Base-by-base conservation (phyloP, 805 yeast species). In the Yamadazyma tumulicola region DNA sequence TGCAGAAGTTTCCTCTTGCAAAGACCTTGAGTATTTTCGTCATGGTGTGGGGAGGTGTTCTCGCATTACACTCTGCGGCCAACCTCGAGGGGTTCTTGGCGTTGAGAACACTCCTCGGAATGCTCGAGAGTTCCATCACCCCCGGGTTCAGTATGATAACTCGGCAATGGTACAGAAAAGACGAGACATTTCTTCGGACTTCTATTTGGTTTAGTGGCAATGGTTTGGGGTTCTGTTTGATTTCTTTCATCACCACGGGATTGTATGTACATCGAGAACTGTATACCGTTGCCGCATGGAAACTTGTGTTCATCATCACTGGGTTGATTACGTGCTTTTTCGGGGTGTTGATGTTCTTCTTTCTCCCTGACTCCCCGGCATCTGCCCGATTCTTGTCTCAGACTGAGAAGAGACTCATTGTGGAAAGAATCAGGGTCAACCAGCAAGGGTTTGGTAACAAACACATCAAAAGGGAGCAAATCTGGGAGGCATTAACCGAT, bases 11-110 rank as follows among this genome's bases (percentile, higher is more conserved):
- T 33, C 82, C 81, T 3, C 64, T 81, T 42, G 69, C 78, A 4
- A 76, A 74, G 43, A 56, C 76, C 4, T 62, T 72, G 3, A 60
- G 75, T 7, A 41, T 54, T 1, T 69, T 71, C 39, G 69, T 81
- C 25, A 48, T 77, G n/a, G 27, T 74, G 0, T 82, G 89, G 88
- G 87, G 87, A 15, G 37, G 47, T 52, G 52, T 77, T n/a, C 55
- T 78, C 22, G 62, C 74, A 23, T 58, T 75, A n/a, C 76, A 73
- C 41, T 69, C 82, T 1, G 73, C 69, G 2, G 70, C 79, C 2
- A 19, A 31, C 7, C 63, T 58, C 39, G 61, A 62, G 11, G 68
- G 69, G 3, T 60, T 63, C 19, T 57, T 64, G 51, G 66, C 53
- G 26, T 61, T 58, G 42, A 54, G 62, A 49, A 57, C 57, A 30